Percentiles rank a stretch among this genome's conserved stretches.
Evolutionary conservation across 345 rosid species (phyloP).

Genomic region (Camelina sativa): DNA sequence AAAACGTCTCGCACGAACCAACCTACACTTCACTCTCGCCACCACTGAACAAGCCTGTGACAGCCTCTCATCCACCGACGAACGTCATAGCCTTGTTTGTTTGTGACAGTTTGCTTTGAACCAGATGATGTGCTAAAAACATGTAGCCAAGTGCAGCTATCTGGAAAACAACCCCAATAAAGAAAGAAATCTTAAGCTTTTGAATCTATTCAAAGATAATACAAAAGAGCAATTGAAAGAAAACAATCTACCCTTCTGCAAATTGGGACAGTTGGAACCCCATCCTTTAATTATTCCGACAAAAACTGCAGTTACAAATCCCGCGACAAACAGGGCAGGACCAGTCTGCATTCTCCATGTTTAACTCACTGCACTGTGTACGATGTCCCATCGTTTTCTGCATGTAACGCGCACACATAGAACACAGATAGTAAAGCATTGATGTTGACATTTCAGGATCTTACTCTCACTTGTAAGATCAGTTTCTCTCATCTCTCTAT

Average conservation of each 20-base stretch:
- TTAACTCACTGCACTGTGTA: conserved; percentile 67
- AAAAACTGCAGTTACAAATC: conserved; percentile 93
- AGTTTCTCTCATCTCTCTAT: too few relatives aligned
- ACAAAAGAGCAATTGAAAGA: background rate
- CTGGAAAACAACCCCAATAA: conserved; percentile 44
- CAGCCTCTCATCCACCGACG: conserved; percentile 17
- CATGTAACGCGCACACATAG: conserved; percentile 48
- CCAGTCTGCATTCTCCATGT: conserved; percentile 77
- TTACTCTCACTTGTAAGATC: too few relatives aligned
- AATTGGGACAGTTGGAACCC: conserved; percentile 72
- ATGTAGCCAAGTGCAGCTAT: conserved; percentile 71
- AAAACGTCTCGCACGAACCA: conserved; percentile 48
- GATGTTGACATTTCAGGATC: too few relatives aligned
- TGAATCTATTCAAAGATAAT: background rate
- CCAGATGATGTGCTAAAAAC: conserved; percentile 92
- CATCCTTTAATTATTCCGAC: conserved; percentile 81
- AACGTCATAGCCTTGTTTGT: conserved; percentile 5
- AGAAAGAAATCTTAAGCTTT: conserved; percentile 31
- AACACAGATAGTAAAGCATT: background rate
- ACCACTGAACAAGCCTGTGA: conserved; percentile 48
- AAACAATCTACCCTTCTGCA: conserved; percentile 60
- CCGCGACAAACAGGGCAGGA: conserved; percentile 85
- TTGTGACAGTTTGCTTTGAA: conserved; percentile 54
- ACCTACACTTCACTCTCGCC: conserved; percentile 54
- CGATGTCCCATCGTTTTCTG: conserved; percentile 92